Conservation (phyloP, 1,284 basidiomycete genomes). For the Blastosporella zonata region DNA sequence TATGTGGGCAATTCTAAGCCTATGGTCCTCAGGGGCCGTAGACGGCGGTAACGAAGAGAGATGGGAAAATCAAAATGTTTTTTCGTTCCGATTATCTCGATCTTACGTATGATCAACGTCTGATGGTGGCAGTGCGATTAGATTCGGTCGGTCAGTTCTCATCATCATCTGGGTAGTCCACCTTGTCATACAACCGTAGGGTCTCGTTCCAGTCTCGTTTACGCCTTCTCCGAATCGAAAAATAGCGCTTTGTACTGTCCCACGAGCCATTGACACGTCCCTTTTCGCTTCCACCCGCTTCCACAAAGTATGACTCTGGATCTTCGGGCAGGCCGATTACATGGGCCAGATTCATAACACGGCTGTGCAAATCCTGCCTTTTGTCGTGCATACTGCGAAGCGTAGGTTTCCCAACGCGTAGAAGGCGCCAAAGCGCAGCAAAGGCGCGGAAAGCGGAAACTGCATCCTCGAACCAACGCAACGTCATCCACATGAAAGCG, state of each 20-base stretch:
- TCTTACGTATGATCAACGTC: slow-evolving; percentile 1
- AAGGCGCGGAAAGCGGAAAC: slow-evolving; percentile 75
- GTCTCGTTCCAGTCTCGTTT: slow-evolving; percentile 90
- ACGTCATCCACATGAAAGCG: slow-evolving; percentile 78
- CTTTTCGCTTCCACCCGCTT: slow-evolving; percentile 59
- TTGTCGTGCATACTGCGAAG: slow-evolving; percentile 50
- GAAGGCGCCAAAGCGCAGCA: slow-evolving; percentile 55
- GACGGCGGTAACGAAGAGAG: slow-evolving; percentile 13
- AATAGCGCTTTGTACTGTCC: slow-evolving; percentile 71
- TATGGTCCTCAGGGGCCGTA: slow-evolving; percentile 1
- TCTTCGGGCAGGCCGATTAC: slow-evolving; percentile 63
- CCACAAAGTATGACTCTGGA: slow-evolving; percentile 62
- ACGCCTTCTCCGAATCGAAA: slow-evolving; percentile 71
- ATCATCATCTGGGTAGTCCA: slow-evolving; percentile 65
- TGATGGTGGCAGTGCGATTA: slow-evolving; percentile 11
- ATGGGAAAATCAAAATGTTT: slow-evolving; percentile 15
- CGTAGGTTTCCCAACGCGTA: slow-evolving; percentile 57
- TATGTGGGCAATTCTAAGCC: slow-evolving; percentile 9
- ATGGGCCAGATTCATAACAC: slow-evolving; percentile 63
- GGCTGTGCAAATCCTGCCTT: slow-evolving; percentile 54
- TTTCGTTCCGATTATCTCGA: slow-evolving; percentile 12
- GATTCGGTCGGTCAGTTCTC: slow-evolving; percentile 2
- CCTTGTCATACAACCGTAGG: slow-evolving; percentile 72
- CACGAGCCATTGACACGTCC: slow-evolving; percentile 63
- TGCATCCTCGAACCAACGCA: slow-evolving; percentile 84